Percentiles rank a stretch among this genome's conserved stretches.
Evolutionary conservation across 352 stramenopile species (phyloP).

Genomic region (Phytophthora lateralis): DNA sequence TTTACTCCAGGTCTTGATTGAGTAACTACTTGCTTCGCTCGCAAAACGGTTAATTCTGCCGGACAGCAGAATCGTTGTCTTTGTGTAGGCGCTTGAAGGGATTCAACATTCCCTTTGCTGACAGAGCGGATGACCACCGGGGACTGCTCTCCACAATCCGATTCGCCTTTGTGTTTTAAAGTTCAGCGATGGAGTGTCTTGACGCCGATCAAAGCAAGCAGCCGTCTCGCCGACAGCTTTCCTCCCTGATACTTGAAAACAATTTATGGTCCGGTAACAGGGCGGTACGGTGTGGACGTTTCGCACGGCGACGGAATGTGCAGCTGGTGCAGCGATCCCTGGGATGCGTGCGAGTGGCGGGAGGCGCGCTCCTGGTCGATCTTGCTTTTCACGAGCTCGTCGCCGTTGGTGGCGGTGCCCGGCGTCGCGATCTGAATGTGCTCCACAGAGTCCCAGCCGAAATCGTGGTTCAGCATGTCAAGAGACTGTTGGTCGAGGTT

Average conservation of each 20-base stretch:
- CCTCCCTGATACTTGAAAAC: slow-evolving; percentile 7
- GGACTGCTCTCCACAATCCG: neutral
- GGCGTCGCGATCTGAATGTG: slow-evolving; percentile 38
- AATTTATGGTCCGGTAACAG: slow-evolving; percentile 21
- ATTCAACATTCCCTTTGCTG: neutral
- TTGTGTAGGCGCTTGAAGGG: neutral
- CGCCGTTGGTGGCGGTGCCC: slow-evolving; percentile 16
- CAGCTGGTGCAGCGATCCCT: slow-evolving; percentile 33
- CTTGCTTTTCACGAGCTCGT: slow-evolving; percentile 30
- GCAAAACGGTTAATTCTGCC: neutral
- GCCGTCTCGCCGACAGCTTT: neutral
- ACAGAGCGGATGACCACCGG: neutral
- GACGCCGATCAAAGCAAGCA: neutral
- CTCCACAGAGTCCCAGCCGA: slow-evolving; percentile 55
- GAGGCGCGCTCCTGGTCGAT: slow-evolving; percentile 28
- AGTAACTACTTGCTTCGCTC: neutral
- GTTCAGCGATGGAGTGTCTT: neutral
- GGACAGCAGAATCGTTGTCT: neutral
- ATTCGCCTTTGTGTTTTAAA: neutral
- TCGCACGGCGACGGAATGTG: slow-evolving; percentile 36
- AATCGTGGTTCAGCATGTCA: slow-evolving; percentile 60
- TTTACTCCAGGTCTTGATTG: neutral
- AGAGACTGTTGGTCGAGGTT: slow-evolving; percentile 66
- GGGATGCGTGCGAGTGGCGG: slow-evolving; percentile 27
- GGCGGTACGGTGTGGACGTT: slow-evolving; percentile 22